Conservation (phyloP, 345 rosid species). For the Cochlearia excelsa region DNA sequence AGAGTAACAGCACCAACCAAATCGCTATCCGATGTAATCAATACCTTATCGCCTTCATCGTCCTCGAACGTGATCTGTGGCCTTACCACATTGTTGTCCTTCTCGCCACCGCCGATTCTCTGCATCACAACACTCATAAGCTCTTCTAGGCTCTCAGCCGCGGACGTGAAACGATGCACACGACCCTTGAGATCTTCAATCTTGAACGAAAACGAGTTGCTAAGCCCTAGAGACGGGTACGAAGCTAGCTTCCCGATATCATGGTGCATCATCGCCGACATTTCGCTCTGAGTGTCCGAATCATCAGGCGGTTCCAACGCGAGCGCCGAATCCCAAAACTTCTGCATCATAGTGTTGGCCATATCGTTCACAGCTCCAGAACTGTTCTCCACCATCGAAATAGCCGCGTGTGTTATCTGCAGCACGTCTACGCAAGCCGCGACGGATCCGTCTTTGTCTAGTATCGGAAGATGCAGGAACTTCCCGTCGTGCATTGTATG, state of each 20-base stretch:
- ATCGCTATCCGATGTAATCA: conserved; percentile 70
- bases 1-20: conserved; percentile 64
- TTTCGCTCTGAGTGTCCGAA: conserved; percentile 86
- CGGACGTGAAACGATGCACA: conserved; percentile 78
- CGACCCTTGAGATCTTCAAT: conserved; percentile 82
- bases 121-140: conserved; percentile 60
- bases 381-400: conserved; percentile 88
- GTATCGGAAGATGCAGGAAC: conserved; percentile 91
- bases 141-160: conserved; percentile 70
- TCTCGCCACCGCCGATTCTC: conserved; percentile 53
- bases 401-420: conserved; percentile 96
- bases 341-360: conserved; percentile 97
- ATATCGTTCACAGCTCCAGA: conserved; percentile 86
- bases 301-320: conserved; percentile 88
- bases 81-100: conserved; percentile 30
- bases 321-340: conserved; percentile 97
- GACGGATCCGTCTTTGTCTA: conserved; percentile 76
- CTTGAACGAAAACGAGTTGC: conserved; percentile 82
- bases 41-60: conserved; percentile 90
- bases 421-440: conserved; percentile 87
- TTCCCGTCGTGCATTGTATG: conserved; percentile 97
- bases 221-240: conserved; percentile 77
- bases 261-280: conserved; percentile 68
- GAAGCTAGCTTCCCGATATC: conserved; percentile 53
- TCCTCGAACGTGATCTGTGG: conserved; percentile 90